Conservation (phyloP, 352 stramenopile genomes). For the Stramenopiles sp. region DNA sequence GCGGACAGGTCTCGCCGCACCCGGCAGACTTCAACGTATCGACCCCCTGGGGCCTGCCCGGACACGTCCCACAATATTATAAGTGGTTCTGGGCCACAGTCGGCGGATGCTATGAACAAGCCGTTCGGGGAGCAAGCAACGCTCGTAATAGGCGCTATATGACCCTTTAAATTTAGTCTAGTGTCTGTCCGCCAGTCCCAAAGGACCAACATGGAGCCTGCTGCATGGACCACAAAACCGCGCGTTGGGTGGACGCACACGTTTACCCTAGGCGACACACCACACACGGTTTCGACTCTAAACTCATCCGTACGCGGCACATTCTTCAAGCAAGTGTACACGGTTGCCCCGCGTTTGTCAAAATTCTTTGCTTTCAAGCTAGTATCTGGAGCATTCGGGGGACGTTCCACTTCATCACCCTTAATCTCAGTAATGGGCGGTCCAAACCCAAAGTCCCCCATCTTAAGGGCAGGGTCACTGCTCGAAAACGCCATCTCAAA, state of each 20-base stretch:
- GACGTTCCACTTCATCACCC: neutral
- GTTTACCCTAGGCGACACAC: neutral
- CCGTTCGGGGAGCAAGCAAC: neutral
- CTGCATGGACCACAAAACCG: neutral
- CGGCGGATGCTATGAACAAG: neutral
- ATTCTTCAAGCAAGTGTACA: neutral
- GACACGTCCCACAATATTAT: slow-evolving; percentile 1
- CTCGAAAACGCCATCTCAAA: neutral
- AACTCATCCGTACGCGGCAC: neutral
- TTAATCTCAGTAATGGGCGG: neutral
- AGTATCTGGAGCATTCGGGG: neutral
- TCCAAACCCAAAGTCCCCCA: neutral
- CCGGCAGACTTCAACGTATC: neutral
- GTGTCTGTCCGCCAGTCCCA: neutral
- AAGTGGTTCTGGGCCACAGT: neutral
- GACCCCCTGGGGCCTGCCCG: neutral
- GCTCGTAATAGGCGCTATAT: neutral
- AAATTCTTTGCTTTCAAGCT: neutral
- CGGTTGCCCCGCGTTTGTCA: neutral
- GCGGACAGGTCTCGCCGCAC: neutral
- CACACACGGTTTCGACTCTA: neutral
- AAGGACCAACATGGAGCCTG: neutral
- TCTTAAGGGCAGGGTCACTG: neutral
- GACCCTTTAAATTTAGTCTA: neutral
- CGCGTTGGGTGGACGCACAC: neutral